phyloP scores from a whole-genome alignment of 2,329 filamentous ascomycete genomes.

The Cladophialophora immunda region DNA sequence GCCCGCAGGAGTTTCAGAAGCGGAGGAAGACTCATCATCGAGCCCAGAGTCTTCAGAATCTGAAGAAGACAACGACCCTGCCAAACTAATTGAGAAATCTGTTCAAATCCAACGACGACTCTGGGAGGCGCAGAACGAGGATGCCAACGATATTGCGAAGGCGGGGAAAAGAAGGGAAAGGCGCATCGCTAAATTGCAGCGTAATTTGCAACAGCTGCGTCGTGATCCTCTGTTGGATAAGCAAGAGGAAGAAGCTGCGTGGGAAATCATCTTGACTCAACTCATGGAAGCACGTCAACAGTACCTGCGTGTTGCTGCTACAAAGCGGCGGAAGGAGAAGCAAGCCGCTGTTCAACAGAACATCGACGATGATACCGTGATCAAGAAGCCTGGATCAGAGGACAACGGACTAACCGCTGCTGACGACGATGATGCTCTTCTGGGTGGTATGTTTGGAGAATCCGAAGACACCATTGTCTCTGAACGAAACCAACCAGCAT shows the following conservation, averaged over 20 bases:
- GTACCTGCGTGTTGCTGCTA: conserved; percentile 47
- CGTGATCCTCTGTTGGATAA: conserved; percentile 79
- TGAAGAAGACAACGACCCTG: conserved; percentile 56
- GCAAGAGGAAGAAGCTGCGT: conserved; percentile 69
- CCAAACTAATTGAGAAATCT: conserved; percentile 78
- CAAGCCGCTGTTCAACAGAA: conserved; percentile 3
- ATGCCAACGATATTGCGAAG: conserved; percentile 47
- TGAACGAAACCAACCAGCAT: conserved; percentile 1
- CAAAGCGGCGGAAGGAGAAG: conserved; percentile 31
- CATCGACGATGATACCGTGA: not conserved
- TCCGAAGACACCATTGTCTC: conserved; percentile 42
- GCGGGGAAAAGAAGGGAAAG: conserved; percentile 59
- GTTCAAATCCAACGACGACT: conserved; percentile 75
- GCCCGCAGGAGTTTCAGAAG: conserved; percentile 24
- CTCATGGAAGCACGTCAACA: conserved; percentile 65
- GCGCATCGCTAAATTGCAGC: conserved; percentile 68
- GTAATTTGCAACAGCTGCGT: conserved; percentile 79
- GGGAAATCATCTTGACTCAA: conserved; percentile 67
- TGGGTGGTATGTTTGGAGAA: conserved; percentile 67
- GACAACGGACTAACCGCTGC: conserved; percentile 34
- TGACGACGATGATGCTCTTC: conserved; percentile 55
- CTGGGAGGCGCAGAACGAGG: conserved; percentile 66
- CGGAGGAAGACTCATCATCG: conserved; percentile 25
- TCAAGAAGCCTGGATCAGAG: conserved; percentile 48
- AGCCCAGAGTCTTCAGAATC: conserved; percentile 25